These are phyloP conservation scores for Cystobasidium onofrii DNA, from an alignment of 768 basidiomycete species.

Conservation along the genomic window DNA sequence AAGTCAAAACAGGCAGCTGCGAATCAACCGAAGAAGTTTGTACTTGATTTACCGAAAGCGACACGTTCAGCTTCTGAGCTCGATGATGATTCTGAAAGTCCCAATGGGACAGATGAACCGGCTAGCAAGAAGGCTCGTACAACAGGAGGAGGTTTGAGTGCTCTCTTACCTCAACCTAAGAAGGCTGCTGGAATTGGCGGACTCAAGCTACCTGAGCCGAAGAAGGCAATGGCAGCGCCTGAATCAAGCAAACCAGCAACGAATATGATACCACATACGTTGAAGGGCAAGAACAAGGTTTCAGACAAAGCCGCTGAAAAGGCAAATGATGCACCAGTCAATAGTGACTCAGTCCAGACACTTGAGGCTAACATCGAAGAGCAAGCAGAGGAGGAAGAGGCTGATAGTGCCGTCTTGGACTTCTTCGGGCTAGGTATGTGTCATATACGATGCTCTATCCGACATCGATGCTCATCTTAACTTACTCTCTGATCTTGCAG, in stretches of 20 bases:
- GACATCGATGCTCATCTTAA: too few relatives aligned
- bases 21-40: conserved; percentile 30
- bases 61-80: not conserved
- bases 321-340: not conserved
- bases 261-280: conserved; percentile 2
- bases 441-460: too few relatives aligned
- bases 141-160: conserved; percentile 1
- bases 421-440: conserved; percentile 26
- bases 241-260: not conserved
- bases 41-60: conserved; percentile 20
- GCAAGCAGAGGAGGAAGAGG: not conserved
- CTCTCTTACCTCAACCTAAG: conserved; percentile 17
- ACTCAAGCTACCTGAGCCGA: not conserved
- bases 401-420: conserved; percentile 16
- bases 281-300: conserved; percentile 10
- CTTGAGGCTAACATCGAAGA: not conserved
- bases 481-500: not conserved
- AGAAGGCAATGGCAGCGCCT: not conserved
- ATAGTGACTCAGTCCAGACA: not conserved
- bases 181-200: not conserved
- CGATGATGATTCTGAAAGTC: not conserved
- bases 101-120: conserved; percentile 1
- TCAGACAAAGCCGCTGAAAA: not conserved
- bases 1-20: not conserved
- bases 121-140: not conserved